Evolutionary conservation across 2,329 filamentous ascomycete species (phyloP), one percentile per base, ranked within the genome.

Genomic region (Calonectria pauciramosa): DNA sequence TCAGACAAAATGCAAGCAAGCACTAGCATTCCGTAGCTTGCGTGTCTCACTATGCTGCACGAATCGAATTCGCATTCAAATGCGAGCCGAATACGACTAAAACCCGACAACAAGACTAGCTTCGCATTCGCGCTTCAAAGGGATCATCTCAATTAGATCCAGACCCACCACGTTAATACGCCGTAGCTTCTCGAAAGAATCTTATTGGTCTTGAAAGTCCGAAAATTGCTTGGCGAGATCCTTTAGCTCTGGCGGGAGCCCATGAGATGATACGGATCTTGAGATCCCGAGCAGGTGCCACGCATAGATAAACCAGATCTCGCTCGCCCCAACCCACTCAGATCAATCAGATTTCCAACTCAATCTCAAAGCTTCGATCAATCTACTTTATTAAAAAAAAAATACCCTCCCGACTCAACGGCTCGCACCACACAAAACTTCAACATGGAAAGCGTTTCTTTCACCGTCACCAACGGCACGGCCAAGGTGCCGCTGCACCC

Each of bases 401-500:
- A 18, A 20, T 9, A 26, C 20, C 20, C 26, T 13, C 11, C 30
- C 9, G 26, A 65, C 47, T 59, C 49, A 41, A 23, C 66, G 47
- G 52, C 44, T 51, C 18, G 18, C n/a, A 16, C 16, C 26, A 47
- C 28, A 30, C 4, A 52, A 38, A 65, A 28, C 44, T 14, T 32
- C 71, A 70, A 56, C 68, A 80, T 80, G 79, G 74, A 79, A 60
- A 69, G n/a, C 67, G 28, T 73, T 3, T 3, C 64, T 7, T 63
- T 71, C 28, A 26, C 49, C 47, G 52, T 68, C 71, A 67, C 64
- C 44, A 74, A 76, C 38, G 51, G 71, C 28, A 78, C 78, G 3
- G 66, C 30, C 3, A 71, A 68, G n/a, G 30, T 52, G 0, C 77
- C 80, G 8, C 47, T 65, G 23, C 93, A 96, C 82, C 93, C 94